phyloP scores from a whole-genome alignment of 441 rosid species.

The Kokia cookei region DNA sequence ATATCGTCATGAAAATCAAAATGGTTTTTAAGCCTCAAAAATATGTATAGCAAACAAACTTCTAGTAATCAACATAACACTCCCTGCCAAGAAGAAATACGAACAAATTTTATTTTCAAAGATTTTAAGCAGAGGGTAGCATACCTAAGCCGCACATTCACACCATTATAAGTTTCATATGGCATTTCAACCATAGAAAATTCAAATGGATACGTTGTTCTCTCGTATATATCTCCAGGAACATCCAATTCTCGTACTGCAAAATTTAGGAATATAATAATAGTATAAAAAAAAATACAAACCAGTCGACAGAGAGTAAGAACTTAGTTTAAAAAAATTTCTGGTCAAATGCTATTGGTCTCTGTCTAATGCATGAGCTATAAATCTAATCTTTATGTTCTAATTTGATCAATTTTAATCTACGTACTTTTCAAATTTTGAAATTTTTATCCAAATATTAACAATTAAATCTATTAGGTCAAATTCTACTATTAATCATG shows the following conservation, averaged over 20 bases:
- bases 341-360: too few relatives aligned
- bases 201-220: slow-evolving; percentile 85
- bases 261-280: slow-evolving; percentile 7
- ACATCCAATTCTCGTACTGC: slow-evolving; percentile 94
- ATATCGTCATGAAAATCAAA: neutral
- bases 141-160: slow-evolving; percentile 91
- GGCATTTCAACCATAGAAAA: slow-evolving; percentile 96
- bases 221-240: slow-evolving; percentile 92
- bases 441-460: too few relatives aligned
- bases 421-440: too few relatives aligned
- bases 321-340: neutral
- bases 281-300: slow-evolving; percentile 4
- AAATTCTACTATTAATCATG: too few relatives aligned
- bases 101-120: slow-evolving; percentile 1
- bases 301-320: neutral
- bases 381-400: too few relatives aligned
- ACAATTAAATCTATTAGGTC: too few relatives aligned
- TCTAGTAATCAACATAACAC: neutral
- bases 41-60: neutral
- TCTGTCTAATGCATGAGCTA: too few relatives aligned
- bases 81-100: neutral
- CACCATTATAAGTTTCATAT: slow-evolving; percentile 84
- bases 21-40: neutral
- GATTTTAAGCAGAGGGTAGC: neutral
- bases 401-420: too few relatives aligned